Evolutionary conservation across 2,329 filamentous ascomycete species (phyloP).

Genomic region (Blastomyces parvus): DNA sequence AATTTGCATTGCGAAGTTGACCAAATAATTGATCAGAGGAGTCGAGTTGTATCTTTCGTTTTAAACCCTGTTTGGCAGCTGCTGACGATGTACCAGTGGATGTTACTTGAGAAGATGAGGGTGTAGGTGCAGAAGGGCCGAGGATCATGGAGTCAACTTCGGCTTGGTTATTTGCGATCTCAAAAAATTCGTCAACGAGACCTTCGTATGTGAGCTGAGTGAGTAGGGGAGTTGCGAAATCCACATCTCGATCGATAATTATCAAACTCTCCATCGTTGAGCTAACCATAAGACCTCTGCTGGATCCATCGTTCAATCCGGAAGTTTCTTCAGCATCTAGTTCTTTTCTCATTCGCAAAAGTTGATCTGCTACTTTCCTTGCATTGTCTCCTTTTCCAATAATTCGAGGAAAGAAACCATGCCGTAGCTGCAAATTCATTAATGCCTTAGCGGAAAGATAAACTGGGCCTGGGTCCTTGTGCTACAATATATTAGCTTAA

Average conservation of each 20-base stretch:
- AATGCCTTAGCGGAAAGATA: conserved; percentile 83
- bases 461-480: conserved; percentile 82
- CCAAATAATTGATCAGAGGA: conserved; percentile 81
- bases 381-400: conserved; percentile 94
- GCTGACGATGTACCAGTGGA: conserved; percentile 43
- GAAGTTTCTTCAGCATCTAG: conserved; percentile 66
- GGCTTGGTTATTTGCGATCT: conserved; percentile 83
- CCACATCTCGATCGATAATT: conserved; percentile 89
- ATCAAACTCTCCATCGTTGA: conserved; percentile 82
- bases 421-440: conserved; percentile 85
- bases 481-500: conserved; percentile 34
- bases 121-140: conserved; percentile 54
- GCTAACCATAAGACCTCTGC: conserved; percentile 68
- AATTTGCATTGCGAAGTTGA: conserved; percentile 83
- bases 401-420: conserved; percentile 89
- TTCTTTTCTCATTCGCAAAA: conserved; percentile 87
- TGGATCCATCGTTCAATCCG: conserved; percentile 46
- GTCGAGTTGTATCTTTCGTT: conserved; percentile 81
- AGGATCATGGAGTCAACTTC: conserved; percentile 88
- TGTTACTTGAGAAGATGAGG: conserved; percentile 47
- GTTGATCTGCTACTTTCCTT: conserved; percentile 73
- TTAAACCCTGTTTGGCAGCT: conserved; percentile 53
- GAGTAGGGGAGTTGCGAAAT: conserved; percentile 82
- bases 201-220: conserved; percentile 97
- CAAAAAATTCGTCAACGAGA: conserved; percentile 84